Base-by-base conservation (phyloP, 2,329 filamentous ascomycete genomes). In the Cladosporium halotolerans region DNA sequence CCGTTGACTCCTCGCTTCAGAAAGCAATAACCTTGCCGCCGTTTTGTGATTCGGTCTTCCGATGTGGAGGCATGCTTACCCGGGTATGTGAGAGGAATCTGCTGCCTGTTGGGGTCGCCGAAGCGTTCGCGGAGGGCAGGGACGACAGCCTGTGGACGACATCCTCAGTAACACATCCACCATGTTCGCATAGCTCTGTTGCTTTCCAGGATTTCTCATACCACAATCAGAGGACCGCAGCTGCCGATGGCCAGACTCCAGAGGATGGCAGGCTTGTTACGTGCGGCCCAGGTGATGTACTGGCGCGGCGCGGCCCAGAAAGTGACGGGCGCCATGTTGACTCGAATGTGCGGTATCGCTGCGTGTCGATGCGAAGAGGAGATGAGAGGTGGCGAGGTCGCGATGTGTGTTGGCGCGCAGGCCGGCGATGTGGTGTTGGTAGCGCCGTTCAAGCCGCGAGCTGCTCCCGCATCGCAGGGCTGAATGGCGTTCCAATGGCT, bases 221-320 rank as follows among this genome's bases (percentile, higher is more conserved):
- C 70, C 58, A 95, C 75, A 54, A 81, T 74, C 54, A 87, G 71
- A 34, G 92, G 93, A 9, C 90, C 90, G 52, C 82, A 65, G 59
- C 73, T 76, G 62, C 88, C 92, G 61, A 97, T 75, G 55, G 88
- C 68, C 66, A 89, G 76, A 64, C 88, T 89, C 81, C 84, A 97
- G 79, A 96, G 95, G 76, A 90, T 86, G 55, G 90, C 90, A 48
- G 93, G 93, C 71, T 87, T 88, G 73, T 93, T 86, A 74, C 89
- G 85, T 47, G 88, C 80, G 50, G 90, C 84, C 89, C 91, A 97
- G 73, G 85, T 85, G 66, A 88, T 74, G 83, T 96, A 97, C 65
- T 84, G 84, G 70, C 95, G 67, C 60, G 93, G 93, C 55, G 81
- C 79, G 61, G 83, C 80, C 83, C 86, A 96, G 86, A 99, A 96